Conservation (phyloP, 176 grass and related monocot genomes). For the Carex myosuroides region DNA sequence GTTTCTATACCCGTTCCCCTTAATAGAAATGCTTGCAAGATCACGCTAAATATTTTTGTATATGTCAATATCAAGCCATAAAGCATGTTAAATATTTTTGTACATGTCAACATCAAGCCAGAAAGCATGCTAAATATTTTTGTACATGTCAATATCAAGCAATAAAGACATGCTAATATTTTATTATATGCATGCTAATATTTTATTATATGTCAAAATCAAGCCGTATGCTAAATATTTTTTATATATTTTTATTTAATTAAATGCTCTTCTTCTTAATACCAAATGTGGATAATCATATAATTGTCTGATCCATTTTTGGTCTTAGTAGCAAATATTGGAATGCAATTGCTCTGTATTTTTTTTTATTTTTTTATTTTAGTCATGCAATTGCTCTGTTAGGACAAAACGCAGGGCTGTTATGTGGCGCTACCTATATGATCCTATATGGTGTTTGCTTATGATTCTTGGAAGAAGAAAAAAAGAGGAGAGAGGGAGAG, state of each 20-base stretch:
- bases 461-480: background rate
- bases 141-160: background rate
- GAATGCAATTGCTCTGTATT: too few species aligned
- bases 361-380: too few species aligned
- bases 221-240: too few species aligned
- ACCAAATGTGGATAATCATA: too few species aligned
- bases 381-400: too few species aligned
- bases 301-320: too few species aligned
- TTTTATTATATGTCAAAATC: background rate
- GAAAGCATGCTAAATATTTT: too few species aligned
- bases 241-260: too few species aligned
- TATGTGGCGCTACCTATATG: background rate
- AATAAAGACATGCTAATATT: too few species aligned
- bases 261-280: too few species aligned
- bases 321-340: too few species aligned
- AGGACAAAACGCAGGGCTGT: background rate
- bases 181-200: background rate
- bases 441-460: background rate
- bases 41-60: background rate
- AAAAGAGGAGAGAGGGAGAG: background rate
- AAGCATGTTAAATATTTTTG: background rate
- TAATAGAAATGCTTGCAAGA: background rate
- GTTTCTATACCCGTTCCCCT: too few species aligned
- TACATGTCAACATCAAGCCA: background rate
- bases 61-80: background rate